These are phyloP conservation scores for Camptophora hylomeconis DNA, from an alignment of 2,329 filamentous ascomycete genomes.

Conservation along the genomic window DNA sequence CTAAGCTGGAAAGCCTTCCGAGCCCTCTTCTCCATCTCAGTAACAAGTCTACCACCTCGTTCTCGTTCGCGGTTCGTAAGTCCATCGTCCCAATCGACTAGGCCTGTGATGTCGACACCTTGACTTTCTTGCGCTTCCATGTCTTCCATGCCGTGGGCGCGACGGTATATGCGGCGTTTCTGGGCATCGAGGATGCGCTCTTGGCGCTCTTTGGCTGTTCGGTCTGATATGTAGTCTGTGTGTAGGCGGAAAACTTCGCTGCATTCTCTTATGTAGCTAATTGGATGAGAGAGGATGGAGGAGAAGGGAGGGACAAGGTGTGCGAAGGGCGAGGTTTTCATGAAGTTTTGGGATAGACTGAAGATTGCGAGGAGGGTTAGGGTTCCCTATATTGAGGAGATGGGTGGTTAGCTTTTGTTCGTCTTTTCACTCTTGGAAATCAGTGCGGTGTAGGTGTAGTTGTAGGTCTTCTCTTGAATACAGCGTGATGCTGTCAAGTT, in stretches of 20 bases:
- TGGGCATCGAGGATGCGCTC: constrained; percentile 70
- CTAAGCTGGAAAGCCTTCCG: constrained; percentile 19
- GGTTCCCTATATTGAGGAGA: constrained; percentile 31
- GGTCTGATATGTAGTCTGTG: constrained; percentile 54
- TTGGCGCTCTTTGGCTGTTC: constrained; percentile 59
- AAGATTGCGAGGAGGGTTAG: constrained; percentile 20
- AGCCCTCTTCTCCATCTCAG: constrained; percentile 16
- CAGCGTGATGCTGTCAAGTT: no score
- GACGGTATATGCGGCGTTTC: constrained; percentile 74
- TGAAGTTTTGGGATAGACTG: constrained; percentile 20
- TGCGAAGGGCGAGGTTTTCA: constrained; percentile 55
- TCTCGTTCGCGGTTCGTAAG: constrained; percentile 25
- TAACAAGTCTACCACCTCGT: constrained; percentile 18
- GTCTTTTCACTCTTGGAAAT: no score
- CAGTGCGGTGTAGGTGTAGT: no score
- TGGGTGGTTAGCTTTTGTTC: background rate
- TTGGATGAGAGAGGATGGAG: constrained; percentile 56
- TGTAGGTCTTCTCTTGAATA: no score
- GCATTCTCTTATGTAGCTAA: constrained; percentile 52
- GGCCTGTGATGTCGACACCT: constrained; percentile 16
- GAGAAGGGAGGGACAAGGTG: constrained; percentile 63
- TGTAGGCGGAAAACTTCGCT: constrained; percentile 65
- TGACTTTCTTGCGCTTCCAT: constrained; percentile 26
- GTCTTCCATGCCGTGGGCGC: constrained; percentile 67
- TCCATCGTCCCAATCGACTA: constrained; percentile 23